A percentile compares a stretch with the other conserved stretches of the same genome.
Evolutionary conservation across 305 asterid genomes (phyloP).

Genomic region (Andrographis paniculata): DNA sequence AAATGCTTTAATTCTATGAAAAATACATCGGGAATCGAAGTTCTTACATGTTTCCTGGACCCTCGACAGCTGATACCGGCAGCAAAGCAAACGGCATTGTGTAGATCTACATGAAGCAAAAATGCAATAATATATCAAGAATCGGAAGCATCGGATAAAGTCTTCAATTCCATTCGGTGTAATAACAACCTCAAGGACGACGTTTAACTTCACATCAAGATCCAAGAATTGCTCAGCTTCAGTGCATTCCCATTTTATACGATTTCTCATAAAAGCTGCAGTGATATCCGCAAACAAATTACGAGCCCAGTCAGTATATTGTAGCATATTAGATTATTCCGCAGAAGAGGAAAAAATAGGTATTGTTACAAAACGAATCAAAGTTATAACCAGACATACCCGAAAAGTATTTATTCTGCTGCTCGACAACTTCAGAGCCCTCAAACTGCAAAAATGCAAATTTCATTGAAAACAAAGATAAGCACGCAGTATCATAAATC

Average conservation of each 20-base stretch:
- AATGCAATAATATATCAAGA: not conserved
- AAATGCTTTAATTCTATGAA: too few species aligned
- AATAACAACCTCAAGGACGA: conserved; percentile 59
- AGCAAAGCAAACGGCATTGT: conserved; percentile 60
- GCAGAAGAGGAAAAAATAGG: too few species aligned
- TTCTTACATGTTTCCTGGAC: conserved; percentile 53
- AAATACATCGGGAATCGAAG: not conserved
- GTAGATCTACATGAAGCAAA: conserved; percentile 38
- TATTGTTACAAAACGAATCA: not conserved
- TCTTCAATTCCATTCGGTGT: too few species aligned
- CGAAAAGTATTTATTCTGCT: conserved; percentile 69
- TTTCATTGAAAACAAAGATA: conserved; percentile 13
- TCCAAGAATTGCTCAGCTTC: conserved; percentile 43
- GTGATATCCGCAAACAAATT: conserved; percentile 13
- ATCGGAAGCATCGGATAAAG: conserved; percentile 1
- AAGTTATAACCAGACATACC: conserved; percentile 29
- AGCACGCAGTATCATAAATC: conserved; percentile 7
- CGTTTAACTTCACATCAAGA: conserved; percentile 55
- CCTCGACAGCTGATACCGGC: conserved; percentile 73
- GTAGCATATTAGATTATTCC: too few species aligned
- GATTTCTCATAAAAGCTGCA: conserved; percentile 79
- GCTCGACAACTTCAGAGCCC: conserved; percentile 63
- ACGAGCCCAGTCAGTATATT: not conserved
- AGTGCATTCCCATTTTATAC: conserved; percentile 56
- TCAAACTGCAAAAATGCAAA: conserved; percentile 50